Base-by-base conservation (phyloP, 495 filamentous ascomycete species). In the Xylaria intraflava region DNA sequence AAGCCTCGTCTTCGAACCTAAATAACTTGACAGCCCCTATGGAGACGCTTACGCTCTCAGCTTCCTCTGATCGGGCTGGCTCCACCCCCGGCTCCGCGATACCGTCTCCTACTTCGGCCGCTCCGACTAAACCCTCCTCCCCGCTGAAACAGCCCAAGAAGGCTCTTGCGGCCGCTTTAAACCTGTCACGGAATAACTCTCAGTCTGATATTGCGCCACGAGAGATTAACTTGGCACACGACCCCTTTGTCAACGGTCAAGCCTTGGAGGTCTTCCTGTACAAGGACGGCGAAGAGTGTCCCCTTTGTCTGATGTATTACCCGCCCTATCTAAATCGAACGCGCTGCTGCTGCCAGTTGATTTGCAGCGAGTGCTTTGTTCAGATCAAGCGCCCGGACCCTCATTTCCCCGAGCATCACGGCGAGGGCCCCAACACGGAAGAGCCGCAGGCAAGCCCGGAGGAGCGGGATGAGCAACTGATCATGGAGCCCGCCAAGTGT, bases 351-450 rank as follows among this genome's bases (percentile, higher is more conserved):
- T 92, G 95, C 62, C 93, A 98, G 65, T 78, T 89, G 6, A 97
- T 98, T 51, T 98, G 93, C 73, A 97, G 93, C 42, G 93, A 98
- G 72, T 98, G 93, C 66, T 98, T 98, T 61, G 94, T 98, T 8
- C 93, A 98, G 65, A 98, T 98, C 65, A 98, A 95, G 73, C 82
- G 93, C 22, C 89, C 92, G 8, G 93, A 98, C 61, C 93, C 93
- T 12, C 93, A 98, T 71, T 85, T 89, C 38, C 93, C 93, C 10
- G 93, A 98, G 67, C 89, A 95, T 47, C 83, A 87, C 57, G 62
- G 54, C 51, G 78, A 79, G 6, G 79, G 83, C 50, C 77, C 59
- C 70, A 81, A 69, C 57, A 72, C 55, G 38, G 75, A 62, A 59
- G 69, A 36, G 14, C 19, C 57, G 42, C 72, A 62, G 51, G 71